Base-by-base conservation (phyloP, 225 moss, liverwort and hornwort species). In the Pleurozium schreberi region DNA sequence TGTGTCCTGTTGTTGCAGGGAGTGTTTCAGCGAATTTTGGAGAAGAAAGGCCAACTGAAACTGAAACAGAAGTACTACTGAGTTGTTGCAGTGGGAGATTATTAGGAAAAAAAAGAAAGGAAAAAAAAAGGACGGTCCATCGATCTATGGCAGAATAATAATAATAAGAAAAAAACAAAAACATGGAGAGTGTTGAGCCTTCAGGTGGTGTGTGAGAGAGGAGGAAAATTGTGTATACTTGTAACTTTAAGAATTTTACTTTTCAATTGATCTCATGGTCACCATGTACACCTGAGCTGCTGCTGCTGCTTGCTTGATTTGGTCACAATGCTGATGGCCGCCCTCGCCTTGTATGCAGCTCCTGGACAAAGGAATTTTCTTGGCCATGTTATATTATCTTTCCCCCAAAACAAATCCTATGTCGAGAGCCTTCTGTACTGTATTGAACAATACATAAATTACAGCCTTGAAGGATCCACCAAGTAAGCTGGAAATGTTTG, bases 131-230 rank as follows among this genome's bases (percentile, higher is more conserved):
- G 33, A 78, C 36, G 3, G 45, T 68, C 14, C 14, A 31, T 40
- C n/a, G n/a, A n/a, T n/a, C 43, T n/a, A 27, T 71, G 49, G 40
- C 75, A 69, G 64, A 64, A 62, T n/a, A 50, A n/a, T n/a, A n/a
- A n/a, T n/a, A n/a, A 62, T 34, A 25, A 57, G 36, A 12, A 31
- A 75, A 50, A 18, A n/a, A n/a, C n/a, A 40, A 3, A 5, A 2
- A 42, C 18, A 43, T 7, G 52, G 64, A 79, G 71, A 45, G 62
- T 47, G 42, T n/a, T 65, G 84, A 84, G 83, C 11, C 38, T 78
- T 80, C 80, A 45, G 87, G 89, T 89, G 87, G 42, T 60, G 87
- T 79, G 84, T 87, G 89, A 87, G n/a, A n/a, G n/a, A n/a, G 83
- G 60, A 76, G 85, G 42, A 50, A 83, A 65, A 80, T 50, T 89